Conservation (phyloP, 257 asterid genomes). For the Solanum clarkiae region DNA sequence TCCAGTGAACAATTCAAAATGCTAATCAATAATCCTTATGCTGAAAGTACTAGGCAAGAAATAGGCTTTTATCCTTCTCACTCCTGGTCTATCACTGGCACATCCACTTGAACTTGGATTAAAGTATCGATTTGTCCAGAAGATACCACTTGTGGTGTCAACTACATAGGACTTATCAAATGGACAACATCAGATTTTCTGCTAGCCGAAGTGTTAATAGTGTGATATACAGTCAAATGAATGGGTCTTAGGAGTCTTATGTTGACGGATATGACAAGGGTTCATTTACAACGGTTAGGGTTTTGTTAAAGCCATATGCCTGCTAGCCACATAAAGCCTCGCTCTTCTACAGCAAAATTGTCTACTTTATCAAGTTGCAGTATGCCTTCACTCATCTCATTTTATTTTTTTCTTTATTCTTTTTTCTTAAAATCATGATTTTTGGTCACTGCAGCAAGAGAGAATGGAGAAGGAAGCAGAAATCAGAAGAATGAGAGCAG, state of each 20-base stretch:
- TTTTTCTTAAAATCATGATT: not conserved
- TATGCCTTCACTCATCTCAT: not conserved
- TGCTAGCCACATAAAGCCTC: not conserved
- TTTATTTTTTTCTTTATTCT: not conserved
- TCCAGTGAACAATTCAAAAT: not conserved
- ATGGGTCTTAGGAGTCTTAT: not conserved
- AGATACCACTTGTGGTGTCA: not conserved
- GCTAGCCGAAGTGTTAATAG: not conserved
- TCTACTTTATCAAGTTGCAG: not conserved
- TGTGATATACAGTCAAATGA: not conserved
- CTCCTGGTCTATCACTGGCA: not conserved
- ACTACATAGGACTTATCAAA: not conserved
- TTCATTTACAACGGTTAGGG: not conserved
- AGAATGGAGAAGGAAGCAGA: slow-evolving; percentile 54
- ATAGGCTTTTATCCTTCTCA: not conserved
- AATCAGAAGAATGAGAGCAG: slow-evolving; percentile 45
- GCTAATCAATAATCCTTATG: not conserved
- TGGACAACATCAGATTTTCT: not conserved
- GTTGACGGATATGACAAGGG: not conserved
- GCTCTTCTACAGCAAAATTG: not conserved
- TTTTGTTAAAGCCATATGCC: not conserved
- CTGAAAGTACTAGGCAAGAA: not conserved
- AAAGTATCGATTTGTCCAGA: not conserved
- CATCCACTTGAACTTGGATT: not conserved
- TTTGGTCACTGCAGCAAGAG: slow-evolving; percentile 39